Evolutionary conservation across 306 rosid species (phyloP).

Genomic region (Lathyrus aphaca): DNA sequence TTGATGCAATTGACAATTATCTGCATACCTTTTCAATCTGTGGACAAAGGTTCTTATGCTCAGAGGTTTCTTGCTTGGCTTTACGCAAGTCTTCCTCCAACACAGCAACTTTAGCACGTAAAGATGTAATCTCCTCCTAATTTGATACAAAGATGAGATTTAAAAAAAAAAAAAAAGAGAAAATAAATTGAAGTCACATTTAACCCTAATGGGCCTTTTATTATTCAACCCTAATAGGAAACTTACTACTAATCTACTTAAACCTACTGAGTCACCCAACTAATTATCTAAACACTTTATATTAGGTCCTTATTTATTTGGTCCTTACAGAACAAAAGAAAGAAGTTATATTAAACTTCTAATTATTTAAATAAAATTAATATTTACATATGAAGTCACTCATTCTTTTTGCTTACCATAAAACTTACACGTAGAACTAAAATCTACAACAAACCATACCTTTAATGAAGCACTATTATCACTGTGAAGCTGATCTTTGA

Average conservation of each 20-base stretch:
- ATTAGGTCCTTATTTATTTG: no score
- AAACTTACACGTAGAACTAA: slow-evolving; percentile 22
- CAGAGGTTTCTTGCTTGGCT: slow-evolving; percentile 71
- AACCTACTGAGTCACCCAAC: no score
- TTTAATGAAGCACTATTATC: slow-evolving; percentile 62
- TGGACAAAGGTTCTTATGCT: slow-evolving; percentile 54
- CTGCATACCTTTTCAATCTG: slow-evolving; percentile 76
- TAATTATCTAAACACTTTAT: no score
- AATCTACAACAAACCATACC: slow-evolving; percentile 46
- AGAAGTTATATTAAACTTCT: slow-evolving; percentile 27
- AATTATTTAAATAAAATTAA: slow-evolving; percentile 8
- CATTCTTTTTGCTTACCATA: slow-evolving; percentile 30
- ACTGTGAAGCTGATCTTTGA: slow-evolving; percentile 58
- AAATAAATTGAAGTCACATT: slow-evolving; percentile 13
- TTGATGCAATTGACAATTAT: neutral
- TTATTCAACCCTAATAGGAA: no score
- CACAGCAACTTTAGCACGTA: slow-evolving; percentile 65
- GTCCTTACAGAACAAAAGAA: neutral
- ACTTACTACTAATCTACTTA: no score
- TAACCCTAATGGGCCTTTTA: no score
- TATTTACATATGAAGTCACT: slow-evolving; percentile 26
- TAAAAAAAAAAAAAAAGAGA: neutral
- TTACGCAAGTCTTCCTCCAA: slow-evolving; percentile 86
- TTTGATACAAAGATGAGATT: slow-evolving; percentile 40
- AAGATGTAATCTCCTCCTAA: slow-evolving; percentile 78